phyloP scores from a whole-genome alignment of 306 rosid genomes.

The Lablab purpureus region DNA sequence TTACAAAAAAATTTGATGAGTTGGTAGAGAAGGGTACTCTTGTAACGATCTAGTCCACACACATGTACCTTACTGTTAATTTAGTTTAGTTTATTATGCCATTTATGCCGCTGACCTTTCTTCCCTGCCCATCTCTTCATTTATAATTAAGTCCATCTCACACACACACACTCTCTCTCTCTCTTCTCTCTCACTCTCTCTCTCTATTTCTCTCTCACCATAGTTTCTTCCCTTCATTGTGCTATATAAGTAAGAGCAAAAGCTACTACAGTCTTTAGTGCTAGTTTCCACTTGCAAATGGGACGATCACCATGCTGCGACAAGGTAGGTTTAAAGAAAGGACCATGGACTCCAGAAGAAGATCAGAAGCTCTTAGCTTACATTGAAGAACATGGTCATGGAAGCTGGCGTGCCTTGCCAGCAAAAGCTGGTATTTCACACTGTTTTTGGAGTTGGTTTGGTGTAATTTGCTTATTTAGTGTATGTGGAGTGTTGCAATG shows the following conservation, averaged over 20 bases:
- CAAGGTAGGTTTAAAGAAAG: slow-evolving; percentile 98
- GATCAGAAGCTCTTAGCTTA: slow-evolving; percentile 97
- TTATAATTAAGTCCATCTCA: slow-evolving; percentile 45
- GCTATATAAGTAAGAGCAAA: slow-evolving; percentile 55
- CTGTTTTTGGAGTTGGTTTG: background rate
- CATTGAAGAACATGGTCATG: slow-evolving; percentile 97
- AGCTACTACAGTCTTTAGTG: slow-evolving; percentile 45
- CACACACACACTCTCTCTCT: slow-evolving; percentile 45
- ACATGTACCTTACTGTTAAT: slow-evolving; percentile 36
- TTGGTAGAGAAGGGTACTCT: slow-evolving; percentile 56
- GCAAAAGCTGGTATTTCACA: slow-evolving; percentile 77
- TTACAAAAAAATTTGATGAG: background rate
- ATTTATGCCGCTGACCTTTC: slow-evolving; percentile 79
- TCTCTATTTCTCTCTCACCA: slow-evolving; percentile 17
- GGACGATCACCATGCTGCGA: slow-evolving; percentile 99
- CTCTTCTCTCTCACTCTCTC: slow-evolving; percentile 37
- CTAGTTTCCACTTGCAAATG: slow-evolving; percentile 56
- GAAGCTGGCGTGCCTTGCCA: slow-evolving; percentile 99
- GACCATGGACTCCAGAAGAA: slow-evolving; percentile 99
- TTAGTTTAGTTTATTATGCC: slow-evolving; percentile 60
- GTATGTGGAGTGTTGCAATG: background rate
- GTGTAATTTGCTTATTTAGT: background rate
- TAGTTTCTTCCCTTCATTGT: slow-evolving; percentile 20
- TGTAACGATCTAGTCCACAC: slow-evolving; percentile 47
- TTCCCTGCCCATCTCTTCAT: slow-evolving; percentile 71